Base-by-base conservation (phyloP, 768 basidiomycete species). In the Hydnum rufescens region DNA sequence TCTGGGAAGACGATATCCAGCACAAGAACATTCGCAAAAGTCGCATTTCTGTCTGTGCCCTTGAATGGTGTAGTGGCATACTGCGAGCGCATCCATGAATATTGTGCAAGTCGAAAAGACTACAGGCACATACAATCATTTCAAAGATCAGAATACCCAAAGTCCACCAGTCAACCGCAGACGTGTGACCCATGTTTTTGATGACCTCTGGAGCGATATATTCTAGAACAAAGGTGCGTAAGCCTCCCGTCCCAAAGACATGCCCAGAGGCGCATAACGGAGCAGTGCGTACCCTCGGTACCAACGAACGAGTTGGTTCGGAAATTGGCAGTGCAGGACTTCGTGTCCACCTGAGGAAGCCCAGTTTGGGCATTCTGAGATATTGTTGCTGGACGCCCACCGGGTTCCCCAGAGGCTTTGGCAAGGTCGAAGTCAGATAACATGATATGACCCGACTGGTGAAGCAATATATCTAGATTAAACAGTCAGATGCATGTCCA, bases 181-280 rank as follows among this genome's bases (percentile, higher is more conserved):
- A 90, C 32, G 92, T 95, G 66, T 99, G 95, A 18, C 95, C 93
- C 64, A 84, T 77, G 46, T 89, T 88, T 59, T 86, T 85, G 63
- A 99, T 96, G 54, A 99, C 95, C 70, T 99, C 95, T 57, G 93
- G 93, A 36, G 93, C 90, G 64, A 99, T 97, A 72, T 99, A 99
- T 69, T 96, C 93, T 95, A 65, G n/a, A n/a, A n/a, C 60, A 60
- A 61, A 54, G 53, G 23, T 28, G 25, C 13, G 13, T 39, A 13
- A 39, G 36, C 13, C 22, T 22, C 22, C 36, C 13, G 36, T 1
- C 13, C 13, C 13, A 50, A 18, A 4, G 51, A 28, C 32, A 53
- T 18, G 28, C n/a, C n/a, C 42, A 46, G 30, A 18, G n/a, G 3
- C 18, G 42, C 46, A 29, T 39, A n/a, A 36, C 23, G 39, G 46